Evolutionary conservation across 352 stramenopile species (phyloP), one percentile per base, ranked within the genome.

Genomic region (Globisporangium cylindrosporum): DNA sequence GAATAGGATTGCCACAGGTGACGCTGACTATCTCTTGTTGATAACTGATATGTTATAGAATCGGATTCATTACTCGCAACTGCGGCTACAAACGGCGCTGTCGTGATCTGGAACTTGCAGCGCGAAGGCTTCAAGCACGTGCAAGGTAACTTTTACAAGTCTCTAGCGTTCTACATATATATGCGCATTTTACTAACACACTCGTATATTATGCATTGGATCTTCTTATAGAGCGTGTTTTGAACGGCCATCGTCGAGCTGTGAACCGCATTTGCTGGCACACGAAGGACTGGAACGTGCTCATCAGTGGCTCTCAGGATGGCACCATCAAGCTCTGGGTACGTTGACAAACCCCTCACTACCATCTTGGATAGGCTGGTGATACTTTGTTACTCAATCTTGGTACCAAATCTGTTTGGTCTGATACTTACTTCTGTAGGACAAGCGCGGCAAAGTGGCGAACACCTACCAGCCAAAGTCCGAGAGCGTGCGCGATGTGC

Each of bases 251-350:
- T 72, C 86, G 87, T 27, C 87, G 89, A 38, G 83, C 89, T 0
- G 89, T 94, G 66, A 96, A 96, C 65, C 87, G 89, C 62, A 95
- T 96, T 64, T 96, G 87, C 71, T 96, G 89, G 89, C 89, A 96
- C 61, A 84, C 84, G 15, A 88, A 69, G 14, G 86, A 96, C 51
- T 81, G 74, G 65, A 94, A 90, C 27, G 64, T 94, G 62, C 84
- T 96, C 27, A 82, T 95, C 48, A 96, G 89, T 71, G 89, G 86
- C 9, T 96, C 89, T 0, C 89, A 96, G 67, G 89, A 96, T 56
- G 87, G 89, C 27, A 93, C 86, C 5, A 90, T 96, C 70, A 96
- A 96, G 46, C 81, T 93, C 43, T 96, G 89, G 89, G 89, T 96
- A 71, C 36, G 67, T 71, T 29, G 27, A 3, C 18, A 38, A 18